Conservation (phyloP, 164 flowering plant species). For the Liriodendron chinense region DNA sequence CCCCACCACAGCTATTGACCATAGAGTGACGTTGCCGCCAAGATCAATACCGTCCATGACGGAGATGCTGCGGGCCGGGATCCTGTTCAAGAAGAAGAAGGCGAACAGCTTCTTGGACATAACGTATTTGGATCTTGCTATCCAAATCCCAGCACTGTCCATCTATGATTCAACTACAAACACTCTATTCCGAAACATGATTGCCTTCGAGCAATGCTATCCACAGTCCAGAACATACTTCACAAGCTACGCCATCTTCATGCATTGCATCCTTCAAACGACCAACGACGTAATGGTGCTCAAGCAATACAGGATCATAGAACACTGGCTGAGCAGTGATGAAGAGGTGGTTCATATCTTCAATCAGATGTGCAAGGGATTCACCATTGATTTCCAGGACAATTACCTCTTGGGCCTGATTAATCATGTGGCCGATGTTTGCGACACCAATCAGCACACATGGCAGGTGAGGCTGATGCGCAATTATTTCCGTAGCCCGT, state of each 20-base stretch:
- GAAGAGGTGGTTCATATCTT: conserved; percentile 26
- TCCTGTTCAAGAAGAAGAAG: neutral
- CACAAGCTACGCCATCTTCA: conserved; percentile 28
- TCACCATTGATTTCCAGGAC: conserved; percentile 11
- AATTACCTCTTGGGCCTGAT: conserved; percentile 16
- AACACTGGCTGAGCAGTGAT: conserved; percentile 28
- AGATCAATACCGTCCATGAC: neutral
- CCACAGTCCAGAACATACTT: conserved; percentile 13
- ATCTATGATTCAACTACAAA: conserved; percentile 24
- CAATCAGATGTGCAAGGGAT: conserved; percentile 22
- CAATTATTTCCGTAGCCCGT: conserved; percentile 30
- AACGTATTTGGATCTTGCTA: conserved; percentile 10
- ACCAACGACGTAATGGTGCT: conserved; percentile 30
- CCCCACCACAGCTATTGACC: neutral
- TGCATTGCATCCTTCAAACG: conserved; percentile 25
- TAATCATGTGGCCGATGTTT: conserved; percentile 8
- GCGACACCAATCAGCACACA: conserved; percentile 9
- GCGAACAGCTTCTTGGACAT: conserved; percentile 22
- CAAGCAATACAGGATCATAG: conserved; percentile 18
- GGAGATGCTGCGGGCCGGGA: neutral
- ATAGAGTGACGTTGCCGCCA: neutral
- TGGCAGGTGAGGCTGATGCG: conserved; percentile 20
- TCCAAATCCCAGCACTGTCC: conserved; percentile 27
- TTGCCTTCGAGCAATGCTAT: conserved; percentile 34
- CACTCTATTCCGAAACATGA: conserved; percentile 26